Conservation (phyloP, 2,329 filamentous ascomycete genomes). For the Neofusicoccum ribis region DNA sequence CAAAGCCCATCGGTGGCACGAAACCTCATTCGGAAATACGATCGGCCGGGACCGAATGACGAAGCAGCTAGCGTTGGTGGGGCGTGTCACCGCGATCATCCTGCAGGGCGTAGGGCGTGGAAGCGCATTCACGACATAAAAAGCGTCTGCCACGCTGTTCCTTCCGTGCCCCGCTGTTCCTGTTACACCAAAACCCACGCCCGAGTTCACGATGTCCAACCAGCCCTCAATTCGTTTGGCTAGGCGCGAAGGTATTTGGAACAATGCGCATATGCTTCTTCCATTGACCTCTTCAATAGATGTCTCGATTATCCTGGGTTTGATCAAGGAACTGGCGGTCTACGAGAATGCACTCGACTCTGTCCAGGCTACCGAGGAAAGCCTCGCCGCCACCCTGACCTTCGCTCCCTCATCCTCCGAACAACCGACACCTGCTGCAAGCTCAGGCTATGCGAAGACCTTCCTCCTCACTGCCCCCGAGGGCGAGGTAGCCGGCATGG, state of each 20-base stretch:
- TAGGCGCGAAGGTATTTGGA: slow-evolving; percentile 55
- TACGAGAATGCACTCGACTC: slow-evolving; percentile 77
- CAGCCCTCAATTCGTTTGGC: slow-evolving; percentile 57
- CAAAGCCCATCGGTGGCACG: neutral
- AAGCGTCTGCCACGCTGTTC: neutral
- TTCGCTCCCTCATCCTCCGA: slow-evolving; percentile 57
- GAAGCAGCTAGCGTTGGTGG: neutral
- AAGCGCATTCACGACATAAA: neutral
- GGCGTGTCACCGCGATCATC: neutral
- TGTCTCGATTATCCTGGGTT: slow-evolving; percentile 72
- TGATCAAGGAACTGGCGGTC: slow-evolving; percentile 82
- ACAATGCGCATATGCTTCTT: neutral
- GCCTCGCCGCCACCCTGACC: slow-evolving; percentile 72
- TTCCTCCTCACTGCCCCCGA: slow-evolving; percentile 57
- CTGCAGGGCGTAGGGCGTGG: slow-evolving; percentile 9
- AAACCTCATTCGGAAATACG: slow-evolving; percentile 6
- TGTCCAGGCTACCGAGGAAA: slow-evolving; percentile 77
- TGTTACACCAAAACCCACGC: neutral
- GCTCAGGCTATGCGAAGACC: slow-evolving; percentile 71
- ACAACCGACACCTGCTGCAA: neutral
- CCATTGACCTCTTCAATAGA: slow-evolving; percentile 54
- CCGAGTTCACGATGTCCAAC: slow-evolving; percentile 3
- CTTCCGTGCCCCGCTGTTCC: neutral
- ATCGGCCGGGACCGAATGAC: neutral
- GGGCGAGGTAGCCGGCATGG: slow-evolving; percentile 67